Percentiles rank a stretch among this genome's conserved stretches.
These are phyloP conservation scores for Penicillium crystallinum DNA, from an alignment of 495 filamentous ascomycete species.

Conservation along the genomic window DNA sequence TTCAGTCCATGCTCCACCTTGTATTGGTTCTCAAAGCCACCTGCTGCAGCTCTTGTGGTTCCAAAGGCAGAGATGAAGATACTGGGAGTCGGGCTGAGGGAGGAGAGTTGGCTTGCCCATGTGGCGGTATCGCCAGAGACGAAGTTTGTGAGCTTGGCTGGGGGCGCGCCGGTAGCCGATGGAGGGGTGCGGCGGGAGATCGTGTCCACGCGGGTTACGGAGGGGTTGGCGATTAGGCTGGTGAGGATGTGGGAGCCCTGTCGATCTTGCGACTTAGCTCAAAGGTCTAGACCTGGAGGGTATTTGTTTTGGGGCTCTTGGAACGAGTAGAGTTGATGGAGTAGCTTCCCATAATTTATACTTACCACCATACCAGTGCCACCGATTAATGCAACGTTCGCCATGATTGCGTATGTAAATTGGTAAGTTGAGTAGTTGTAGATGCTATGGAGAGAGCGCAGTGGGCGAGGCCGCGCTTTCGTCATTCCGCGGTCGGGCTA, in stretches of 20 bases:
- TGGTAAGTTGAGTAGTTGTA: neutral
- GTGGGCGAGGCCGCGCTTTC: neutral
- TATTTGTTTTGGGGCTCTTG: neutral
- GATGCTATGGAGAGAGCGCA: neutral
- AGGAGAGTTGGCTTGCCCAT: constrained; percentile 53
- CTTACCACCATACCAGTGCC: constrained; percentile 48
- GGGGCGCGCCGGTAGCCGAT: constrained; percentile 23
- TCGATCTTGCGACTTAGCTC: neutral
- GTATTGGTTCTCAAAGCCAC: constrained; percentile 66
- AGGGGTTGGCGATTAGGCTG: constrained; percentile 35
- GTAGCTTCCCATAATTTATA: neutral
- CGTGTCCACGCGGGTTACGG: constrained; percentile 40
- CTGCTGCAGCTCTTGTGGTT: constrained; percentile 61
- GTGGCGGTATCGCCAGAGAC: constrained; percentile 42
- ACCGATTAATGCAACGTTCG: constrained; percentile 42
- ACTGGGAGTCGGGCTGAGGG: constrained; percentile 50
- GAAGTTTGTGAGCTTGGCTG: constrained; percentile 41
- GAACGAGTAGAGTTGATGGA: neutral
- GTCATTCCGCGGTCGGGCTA: constrained; percentile 5
- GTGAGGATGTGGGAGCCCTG: constrained; percentile 48
- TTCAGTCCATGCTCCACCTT: constrained; percentile 75
- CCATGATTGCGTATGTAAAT: constrained; percentile 22
- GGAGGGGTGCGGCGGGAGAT: constrained; percentile 42
- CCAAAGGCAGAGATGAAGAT: constrained; percentile 62
- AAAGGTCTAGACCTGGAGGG: neutral